Percentiles rank a stretch among this genome's conserved stretches.
Evolutionary conservation across 2,329 filamentous ascomycete species (phyloP).

Genomic region (Fusarium torulosum): DNA sequence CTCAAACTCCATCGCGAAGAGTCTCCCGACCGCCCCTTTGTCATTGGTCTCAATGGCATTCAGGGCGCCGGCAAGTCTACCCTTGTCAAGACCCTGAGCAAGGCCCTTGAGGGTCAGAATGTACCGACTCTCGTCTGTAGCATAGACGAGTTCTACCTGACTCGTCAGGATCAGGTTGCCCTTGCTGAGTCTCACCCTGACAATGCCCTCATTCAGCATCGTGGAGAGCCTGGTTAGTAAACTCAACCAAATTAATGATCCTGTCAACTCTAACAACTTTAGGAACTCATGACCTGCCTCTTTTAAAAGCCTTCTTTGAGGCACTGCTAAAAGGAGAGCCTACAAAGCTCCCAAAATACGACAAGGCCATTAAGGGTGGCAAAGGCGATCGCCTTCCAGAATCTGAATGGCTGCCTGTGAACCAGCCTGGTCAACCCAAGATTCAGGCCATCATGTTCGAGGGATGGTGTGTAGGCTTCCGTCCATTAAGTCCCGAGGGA

Average conservation of each 20-base stretch:
- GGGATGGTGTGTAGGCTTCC: slow-evolving; percentile 92
- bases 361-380: slow-evolving; percentile 83
- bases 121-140: slow-evolving; percentile 79
- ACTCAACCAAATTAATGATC: background rate
- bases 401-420: slow-evolving; percentile 71
- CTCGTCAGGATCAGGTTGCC: slow-evolving; percentile 73
- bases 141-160: slow-evolving; percentile 91
- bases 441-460: slow-evolving; percentile 82
- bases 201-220: slow-evolving; percentile 83
- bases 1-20: slow-evolving; percentile 63
- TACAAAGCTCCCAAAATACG: slow-evolving; percentile 78
- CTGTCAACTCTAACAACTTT: slow-evolving; percentile 10
- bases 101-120: slow-evolving; percentile 68
- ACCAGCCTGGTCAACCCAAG: slow-evolving; percentile 61
- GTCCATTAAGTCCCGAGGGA: slow-evolving; percentile 66
- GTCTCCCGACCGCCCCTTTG: slow-evolving; percentile 69
- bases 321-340: slow-evolving; percentile 65
- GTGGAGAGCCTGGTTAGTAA: slow-evolving; percentile 78
- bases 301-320: slow-evolving; percentile 73
- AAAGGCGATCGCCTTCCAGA: slow-evolving; percentile 79
- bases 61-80: slow-evolving; percentile 96
- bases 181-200: slow-evolving; percentile 74
- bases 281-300: slow-evolving; percentile 78
- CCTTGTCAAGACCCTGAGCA: slow-evolving; percentile 76
- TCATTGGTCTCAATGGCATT: slow-evolving; percentile 90